Percentiles rank a stretch among this genome's conserved stretches.
These are phyloP conservation scores for Buddleja alternifolia DNA, from an alignment of 257 asterid genomes.

Conservation along the genomic window DNA sequence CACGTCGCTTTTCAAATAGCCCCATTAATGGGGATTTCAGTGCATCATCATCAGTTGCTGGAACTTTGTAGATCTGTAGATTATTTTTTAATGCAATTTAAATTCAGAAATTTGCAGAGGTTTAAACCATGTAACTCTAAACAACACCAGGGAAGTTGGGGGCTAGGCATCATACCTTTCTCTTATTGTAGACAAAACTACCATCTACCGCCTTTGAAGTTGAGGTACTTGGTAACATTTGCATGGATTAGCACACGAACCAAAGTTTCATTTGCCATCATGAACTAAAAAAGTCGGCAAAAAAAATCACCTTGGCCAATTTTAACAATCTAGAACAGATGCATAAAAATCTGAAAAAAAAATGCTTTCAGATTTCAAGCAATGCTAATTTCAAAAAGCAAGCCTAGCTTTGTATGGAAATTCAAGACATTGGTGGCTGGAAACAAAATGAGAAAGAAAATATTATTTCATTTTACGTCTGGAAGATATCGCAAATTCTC, in stretches of 20 bases:
- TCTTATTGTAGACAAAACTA: constrained; percentile 93
- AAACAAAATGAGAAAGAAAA: too few species aligned
- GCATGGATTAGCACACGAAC: constrained; percentile 95
- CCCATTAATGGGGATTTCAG: constrained; percentile 94
- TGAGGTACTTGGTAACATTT: constrained; percentile 90
- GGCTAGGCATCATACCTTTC: constrained; percentile 62
- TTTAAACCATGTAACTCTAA: neutral
- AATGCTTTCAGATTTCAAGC: too few species aligned
- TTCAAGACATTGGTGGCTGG: too few species aligned
- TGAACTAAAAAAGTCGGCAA: constrained; percentile 50
- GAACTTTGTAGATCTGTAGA: constrained; percentile 89
- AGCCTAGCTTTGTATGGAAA: too few species aligned
- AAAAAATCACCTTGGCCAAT: too few species aligned
- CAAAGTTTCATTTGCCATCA: constrained; percentile 97
- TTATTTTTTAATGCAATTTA: neutral
- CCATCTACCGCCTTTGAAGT: constrained; percentile 99
- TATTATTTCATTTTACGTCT: too few species aligned
- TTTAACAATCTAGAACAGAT: too few species aligned
- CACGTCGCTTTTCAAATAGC: constrained; percentile 92
- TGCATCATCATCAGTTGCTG: constrained; percentile 99
- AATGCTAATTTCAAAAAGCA: too few species aligned
- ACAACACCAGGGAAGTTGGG: neutral
- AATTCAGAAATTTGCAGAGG: constrained; percentile 4
- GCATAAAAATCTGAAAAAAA: too few species aligned
- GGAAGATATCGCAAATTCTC: neutral